Evolutionary conservation across 768 basidiomycete genomes (phyloP).

Genomic region (Mycena albidolilacea): DNA sequence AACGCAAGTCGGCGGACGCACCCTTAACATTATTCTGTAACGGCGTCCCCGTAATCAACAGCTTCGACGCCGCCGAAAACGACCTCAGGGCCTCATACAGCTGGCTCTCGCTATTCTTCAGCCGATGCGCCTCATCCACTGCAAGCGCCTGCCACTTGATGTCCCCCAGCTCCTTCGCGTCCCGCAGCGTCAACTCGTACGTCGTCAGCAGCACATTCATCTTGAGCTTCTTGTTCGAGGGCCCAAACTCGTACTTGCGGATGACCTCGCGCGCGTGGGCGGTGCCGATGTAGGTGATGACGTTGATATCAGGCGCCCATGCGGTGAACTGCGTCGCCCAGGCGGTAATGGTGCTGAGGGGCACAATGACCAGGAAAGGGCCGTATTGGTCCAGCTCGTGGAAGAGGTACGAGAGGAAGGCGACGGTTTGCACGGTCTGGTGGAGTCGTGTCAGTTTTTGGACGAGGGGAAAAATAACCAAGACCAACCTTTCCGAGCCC

Average conservation of each 20-base stretch:
- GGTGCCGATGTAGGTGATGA: slow-evolving; percentile 96
- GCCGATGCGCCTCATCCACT: slow-evolving; percentile 98
- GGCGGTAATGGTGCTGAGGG: slow-evolving; percentile 96
- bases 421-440: slow-evolving; percentile 95
- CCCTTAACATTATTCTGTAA: slow-evolving; percentile 99
- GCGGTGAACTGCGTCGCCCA: slow-evolving; percentile 96
- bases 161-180: slow-evolving; percentile 87
- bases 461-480: slow-evolving; percentile 22
- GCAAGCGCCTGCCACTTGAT: slow-evolving; percentile 98
- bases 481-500: slow-evolving; percentile 90
- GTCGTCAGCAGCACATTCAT: slow-evolving; percentile 98
- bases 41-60: slow-evolving; percentile 98
- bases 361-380: slow-evolving; percentile 97
- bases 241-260: slow-evolving; percentile 92
- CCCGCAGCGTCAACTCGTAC: slow-evolving; percentile 95
- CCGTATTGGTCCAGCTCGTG: slow-evolving; percentile 94
- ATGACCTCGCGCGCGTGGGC: slow-evolving; percentile 91
- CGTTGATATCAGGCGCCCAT: slow-evolving; percentile 98
- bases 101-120: slow-evolving; percentile 98
- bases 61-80: slow-evolving; percentile 91
- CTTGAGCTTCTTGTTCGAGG: slow-evolving; percentile 90
- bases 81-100: slow-evolving; percentile 93
- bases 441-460: slow-evolving; percentile 16
- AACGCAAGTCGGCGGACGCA: slow-evolving; percentile 49
- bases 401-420: slow-evolving; percentile 95